Percentiles rank a stretch among this genome's conserved stretches.
These are phyloP conservation scores for Solanum pennellii DNA, from an alignment of 257 asterid genomes.

Conservation along the genomic window DNA sequence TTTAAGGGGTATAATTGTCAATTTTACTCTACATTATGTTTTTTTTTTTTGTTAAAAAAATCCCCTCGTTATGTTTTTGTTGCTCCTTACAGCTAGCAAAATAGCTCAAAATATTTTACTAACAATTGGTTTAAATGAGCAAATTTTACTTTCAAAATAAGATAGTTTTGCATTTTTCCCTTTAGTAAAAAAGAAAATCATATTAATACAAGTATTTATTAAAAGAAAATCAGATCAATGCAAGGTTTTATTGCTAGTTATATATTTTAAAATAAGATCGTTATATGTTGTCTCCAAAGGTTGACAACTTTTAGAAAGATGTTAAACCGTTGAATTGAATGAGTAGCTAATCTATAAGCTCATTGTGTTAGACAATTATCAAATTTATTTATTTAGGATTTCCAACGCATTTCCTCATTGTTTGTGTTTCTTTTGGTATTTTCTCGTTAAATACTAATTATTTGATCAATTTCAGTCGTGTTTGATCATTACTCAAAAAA, in stretches of 20 bases:
- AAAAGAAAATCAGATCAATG: neutral
- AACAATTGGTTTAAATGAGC: neutral
- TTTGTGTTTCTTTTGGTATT: too few relatives aligned
- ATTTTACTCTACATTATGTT: neutral
- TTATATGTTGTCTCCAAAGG: neutral
- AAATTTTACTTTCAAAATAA: neutral
- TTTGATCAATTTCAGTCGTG: neutral
- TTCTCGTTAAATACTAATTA: too few relatives aligned
- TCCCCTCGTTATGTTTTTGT: neutral
- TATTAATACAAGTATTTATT: neutral
- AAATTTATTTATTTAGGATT: neutral
- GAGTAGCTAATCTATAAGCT: neutral
- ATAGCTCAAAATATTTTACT: neutral
- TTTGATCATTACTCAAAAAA: neutral
- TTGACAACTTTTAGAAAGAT: neutral
- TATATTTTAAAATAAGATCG: neutral
- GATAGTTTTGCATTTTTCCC: neutral
- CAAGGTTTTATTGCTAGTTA: neutral
- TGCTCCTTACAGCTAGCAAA: neutral
- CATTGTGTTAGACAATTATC: neutral
- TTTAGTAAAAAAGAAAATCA: neutral
- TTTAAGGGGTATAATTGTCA: neutral
- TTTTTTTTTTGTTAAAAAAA: too few relatives aligned
- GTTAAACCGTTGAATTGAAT: neutral
- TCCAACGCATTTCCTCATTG: neutral